These are phyloP conservation scores for Polyplosphaeria fusca DNA, from an alignment of 495 filamentous ascomycete genomes.

Conservation along the genomic window DNA sequence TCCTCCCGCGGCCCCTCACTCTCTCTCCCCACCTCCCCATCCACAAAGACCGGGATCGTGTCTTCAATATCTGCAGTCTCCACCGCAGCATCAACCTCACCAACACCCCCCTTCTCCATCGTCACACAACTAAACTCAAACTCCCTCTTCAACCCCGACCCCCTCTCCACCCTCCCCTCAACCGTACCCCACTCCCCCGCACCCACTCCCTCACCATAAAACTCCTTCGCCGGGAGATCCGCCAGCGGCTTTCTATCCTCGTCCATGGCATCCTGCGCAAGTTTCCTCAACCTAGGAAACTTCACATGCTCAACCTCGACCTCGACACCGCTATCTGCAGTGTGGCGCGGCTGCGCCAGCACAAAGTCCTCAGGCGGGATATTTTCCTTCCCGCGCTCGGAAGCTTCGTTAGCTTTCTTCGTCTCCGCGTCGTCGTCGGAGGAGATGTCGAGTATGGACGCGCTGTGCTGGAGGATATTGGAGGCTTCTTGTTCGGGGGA, in stretches of 20 bases:
- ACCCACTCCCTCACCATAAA: constrained; percentile 66
- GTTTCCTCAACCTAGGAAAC: constrained; percentile 22
- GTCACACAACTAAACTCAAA: constrained; percentile 23
- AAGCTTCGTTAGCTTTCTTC: constrained; percentile 50
- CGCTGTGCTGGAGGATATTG: constrained; percentile 87
- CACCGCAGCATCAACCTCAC: not conserved
- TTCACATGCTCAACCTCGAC: constrained; percentile 15
- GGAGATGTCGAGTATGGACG: constrained; percentile 76
- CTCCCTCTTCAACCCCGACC: constrained; percentile 31
- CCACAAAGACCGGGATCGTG: constrained; percentile 16
- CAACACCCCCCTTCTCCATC: constrained; percentile 9
- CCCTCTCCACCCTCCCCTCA: constrained; percentile 27
- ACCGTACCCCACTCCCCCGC: constrained; percentile 52
- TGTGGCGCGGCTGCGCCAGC: constrained; percentile 12
- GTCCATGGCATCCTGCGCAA: constrained; percentile 48
- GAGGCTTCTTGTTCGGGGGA: constrained; percentile 81
- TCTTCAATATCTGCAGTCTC: constrained; percentile 4
- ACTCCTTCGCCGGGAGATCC: constrained; percentile 69
- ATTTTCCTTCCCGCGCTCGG: constrained; percentile 84
- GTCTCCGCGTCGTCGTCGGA: constrained; percentile 47
- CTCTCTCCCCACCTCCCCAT: constrained; percentile 6
- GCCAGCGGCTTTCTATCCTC: constrained; percentile 62
- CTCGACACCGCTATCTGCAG: constrained; percentile 25
- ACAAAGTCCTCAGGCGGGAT: constrained; percentile 62
- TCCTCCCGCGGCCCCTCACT: not conserved